Evolutionary conservation across 2,329 filamentous ascomycete species (phyloP), one percentile per base, ranked within the genome.

Genomic region (Trichoderma asperellum): DNA sequence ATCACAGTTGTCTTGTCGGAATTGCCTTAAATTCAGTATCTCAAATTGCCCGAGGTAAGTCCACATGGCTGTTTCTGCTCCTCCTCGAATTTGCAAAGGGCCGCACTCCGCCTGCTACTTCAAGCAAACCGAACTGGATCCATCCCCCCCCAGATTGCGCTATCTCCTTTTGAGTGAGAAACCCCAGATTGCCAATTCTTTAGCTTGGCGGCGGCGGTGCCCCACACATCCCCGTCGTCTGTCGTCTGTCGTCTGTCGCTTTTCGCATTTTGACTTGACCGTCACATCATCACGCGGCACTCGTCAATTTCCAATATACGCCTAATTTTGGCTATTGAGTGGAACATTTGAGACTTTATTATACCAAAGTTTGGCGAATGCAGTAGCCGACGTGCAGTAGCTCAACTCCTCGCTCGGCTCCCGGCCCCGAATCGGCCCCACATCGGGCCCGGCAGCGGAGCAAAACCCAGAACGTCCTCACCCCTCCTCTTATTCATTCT

Each of bases 371-470:
- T 2, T 24, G 0, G 24, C 18, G 18, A 10, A 49, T 1, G 16
- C 18, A 24, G 43, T 52, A 62, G 43, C 47, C 43, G 59, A 62
- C 43, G 12, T 35, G 59, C n/a, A 62, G 29, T 0, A 62, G 14
- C 11, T 3, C n/a, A 2, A 18, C 1, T 2, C 0, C 59, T 62
- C 43, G 24, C 37, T 49, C 59, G 43, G 59, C 40, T 21, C 21
- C 59, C 59, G 43, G 59, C 29, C 29, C 59, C 43, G 43, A 43
- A n/a, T 37, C 59, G 59, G 59, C 59, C 59, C 59, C 59, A 62
- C 59, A 47, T n/a, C 59, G 59, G 59, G 4, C n/a, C 59, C 29
- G 59, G 29, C 34, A 62, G 59, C 59, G 43, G 29, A 52, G 10
- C 43, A 14, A 8, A 32, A 47, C 29, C 27, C 16, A 60, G 18